Evolutionary conservation across 495 filamentous ascomycete species (phyloP).

Genomic region (Penicillium parvum): DNA sequence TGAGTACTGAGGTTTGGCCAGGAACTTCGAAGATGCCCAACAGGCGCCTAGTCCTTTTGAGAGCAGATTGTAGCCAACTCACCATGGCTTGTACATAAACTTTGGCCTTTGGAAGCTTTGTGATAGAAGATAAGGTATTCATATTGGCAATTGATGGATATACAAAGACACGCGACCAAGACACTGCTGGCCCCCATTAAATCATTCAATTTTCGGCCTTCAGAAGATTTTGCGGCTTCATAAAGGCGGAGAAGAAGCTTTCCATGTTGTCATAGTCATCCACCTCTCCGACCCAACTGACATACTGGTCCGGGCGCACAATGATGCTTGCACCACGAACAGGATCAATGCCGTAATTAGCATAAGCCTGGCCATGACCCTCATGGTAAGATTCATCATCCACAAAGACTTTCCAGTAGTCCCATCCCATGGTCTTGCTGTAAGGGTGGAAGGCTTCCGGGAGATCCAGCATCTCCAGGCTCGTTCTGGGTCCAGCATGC

Average conservation of each 20-base stretch:
- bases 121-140: too few species aligned
- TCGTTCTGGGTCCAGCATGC: slow-evolving; percentile 44
- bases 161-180: too few species aligned
- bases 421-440: slow-evolving; percentile 48
- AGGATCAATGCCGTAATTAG: slow-evolving; percentile 54
- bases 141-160: too few species aligned
- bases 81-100: neutral
- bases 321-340: slow-evolving; percentile 54
- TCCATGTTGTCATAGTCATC: slow-evolving; percentile 36
- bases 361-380: slow-evolving; percentile 57
- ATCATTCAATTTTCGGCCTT: too few species aligned
- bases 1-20: neutral
- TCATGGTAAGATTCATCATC: slow-evolving; percentile 61
- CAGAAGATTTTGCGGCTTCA: slow-evolving; percentile 2
- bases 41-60: neutral
- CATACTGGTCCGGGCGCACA: slow-evolving; percentile 60
- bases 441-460: slow-evolving; percentile 54
- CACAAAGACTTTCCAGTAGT: slow-evolving; percentile 61
- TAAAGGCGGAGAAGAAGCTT: slow-evolving; percentile 12
- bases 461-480: slow-evolving; percentile 52
- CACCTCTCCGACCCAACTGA: slow-evolving; percentile 53
- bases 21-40: neutral
- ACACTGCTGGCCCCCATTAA: too few species aligned
- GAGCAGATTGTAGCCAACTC: slow-evolving; percentile 3
- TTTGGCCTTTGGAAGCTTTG: too few species aligned